These are phyloP conservation scores for Suillus weaverae DNA, from an alignment of 768 basidiomycete species.

Conservation along the genomic window DNA sequence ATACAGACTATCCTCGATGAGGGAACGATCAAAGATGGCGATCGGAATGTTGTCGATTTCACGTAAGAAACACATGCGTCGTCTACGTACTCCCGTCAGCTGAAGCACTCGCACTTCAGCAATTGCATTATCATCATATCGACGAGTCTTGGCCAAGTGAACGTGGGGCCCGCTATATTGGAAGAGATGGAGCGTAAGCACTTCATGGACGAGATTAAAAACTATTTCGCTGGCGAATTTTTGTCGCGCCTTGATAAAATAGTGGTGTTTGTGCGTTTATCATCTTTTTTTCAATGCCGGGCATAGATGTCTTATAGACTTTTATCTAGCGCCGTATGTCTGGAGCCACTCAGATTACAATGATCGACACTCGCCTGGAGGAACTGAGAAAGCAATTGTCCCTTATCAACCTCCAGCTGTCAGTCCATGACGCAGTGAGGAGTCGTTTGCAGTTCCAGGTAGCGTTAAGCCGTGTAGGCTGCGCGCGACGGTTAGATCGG, in stretches of 20 bases:
- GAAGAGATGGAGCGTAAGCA: constrained; percentile 6
- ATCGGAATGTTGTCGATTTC: constrained; percentile 9
- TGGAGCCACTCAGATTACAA: constrained; percentile 2
- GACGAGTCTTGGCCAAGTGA: constrained; percentile 8
- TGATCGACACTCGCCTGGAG: constrained; percentile 5
- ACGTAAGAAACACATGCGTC: not conserved
- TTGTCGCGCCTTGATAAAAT: constrained; percentile 9
- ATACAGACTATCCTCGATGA: constrained; percentile 48
- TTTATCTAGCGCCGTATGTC: constrained; percentile 6
- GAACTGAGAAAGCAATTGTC: constrained; percentile 8
- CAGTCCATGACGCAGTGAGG: not conserved
- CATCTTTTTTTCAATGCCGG: not conserved
- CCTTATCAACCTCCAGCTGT: constrained; percentile 2
- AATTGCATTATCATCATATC: constrained; percentile 10
- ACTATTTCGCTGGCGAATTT: constrained; percentile 6
- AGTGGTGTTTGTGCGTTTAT: constrained; percentile 6
- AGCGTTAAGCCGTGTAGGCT: not conserved
- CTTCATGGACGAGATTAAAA: constrained; percentile 6
- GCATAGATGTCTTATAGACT: not conserved
- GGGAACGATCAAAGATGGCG: constrained; percentile 43
- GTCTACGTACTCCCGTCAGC: not conserved
- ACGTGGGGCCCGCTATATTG: not conserved
- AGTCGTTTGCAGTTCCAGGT: not conserved
- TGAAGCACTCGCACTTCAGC: not conserved
- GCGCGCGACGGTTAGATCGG: constrained; percentile 7